A percentile compares a stretch with the other conserved stretches of the same genome.
phyloP scores from a whole-genome alignment of 2,329 filamentous ascomycete species.

The Hypoxylon sp. region DNA sequence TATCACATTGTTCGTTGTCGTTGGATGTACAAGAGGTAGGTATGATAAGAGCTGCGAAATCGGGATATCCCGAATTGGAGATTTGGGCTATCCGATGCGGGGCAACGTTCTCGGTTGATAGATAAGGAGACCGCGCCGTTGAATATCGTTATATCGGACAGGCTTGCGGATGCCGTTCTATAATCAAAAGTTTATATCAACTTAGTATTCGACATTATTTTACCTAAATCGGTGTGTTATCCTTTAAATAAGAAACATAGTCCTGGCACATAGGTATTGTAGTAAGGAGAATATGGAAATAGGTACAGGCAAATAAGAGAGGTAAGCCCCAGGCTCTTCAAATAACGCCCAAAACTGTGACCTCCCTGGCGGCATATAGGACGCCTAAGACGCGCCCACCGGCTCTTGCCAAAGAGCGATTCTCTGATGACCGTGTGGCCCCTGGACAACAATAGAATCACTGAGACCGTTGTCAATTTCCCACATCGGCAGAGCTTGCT shows the following conservation, averaged over 20 bases:
- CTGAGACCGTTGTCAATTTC: background rate
- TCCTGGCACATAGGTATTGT: background rate
- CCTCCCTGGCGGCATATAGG: background rate
- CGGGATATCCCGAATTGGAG: conserved; percentile 39
- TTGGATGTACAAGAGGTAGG: conserved; percentile 18
- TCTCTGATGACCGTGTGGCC: background rate
- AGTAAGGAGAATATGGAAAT: background rate
- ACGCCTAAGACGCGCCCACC: background rate
- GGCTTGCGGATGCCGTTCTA: too few relatives aligned
- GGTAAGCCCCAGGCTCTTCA: background rate
- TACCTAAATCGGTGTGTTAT: background rate
- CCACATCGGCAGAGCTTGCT: background rate
- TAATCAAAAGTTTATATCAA: background rate
- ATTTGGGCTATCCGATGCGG: conserved; percentile 23
- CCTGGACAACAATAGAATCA: background rate
- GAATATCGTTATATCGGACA: conserved; percentile 43
- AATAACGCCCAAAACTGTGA: background rate
- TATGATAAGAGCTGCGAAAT: conserved; percentile 45
- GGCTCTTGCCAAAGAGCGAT: background rate
- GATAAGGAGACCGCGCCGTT: conserved; percentile 7
- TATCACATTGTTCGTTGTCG: conserved; percentile 41
- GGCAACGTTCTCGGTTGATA: conserved; percentile 29
- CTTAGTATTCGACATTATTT: background rate
- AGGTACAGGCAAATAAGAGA: background rate
- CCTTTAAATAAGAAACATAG: background rate